phyloP scores from a whole-genome alignment of 2,329 filamentous ascomycete genomes.

The Cyphellophora europaea region DNA sequence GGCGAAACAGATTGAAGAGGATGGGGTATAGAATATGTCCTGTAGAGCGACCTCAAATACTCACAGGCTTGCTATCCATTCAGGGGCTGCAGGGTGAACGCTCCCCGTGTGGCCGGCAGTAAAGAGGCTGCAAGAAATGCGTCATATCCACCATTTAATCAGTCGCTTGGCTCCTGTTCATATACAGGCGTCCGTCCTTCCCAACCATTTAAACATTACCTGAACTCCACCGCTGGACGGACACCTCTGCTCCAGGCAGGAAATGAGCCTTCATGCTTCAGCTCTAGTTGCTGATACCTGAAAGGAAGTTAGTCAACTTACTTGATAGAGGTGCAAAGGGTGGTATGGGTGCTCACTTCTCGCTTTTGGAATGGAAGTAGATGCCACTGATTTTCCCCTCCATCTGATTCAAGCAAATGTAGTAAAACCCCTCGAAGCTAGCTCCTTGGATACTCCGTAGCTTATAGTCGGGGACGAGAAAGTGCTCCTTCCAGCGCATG shows the following conservation, averaged over 20 bases:
- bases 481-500: constrained; percentile 99
- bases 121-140: no score
- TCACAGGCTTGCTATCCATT: no score
- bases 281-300: constrained; percentile 85
- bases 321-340: constrained; percentile 19
- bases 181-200: no score
- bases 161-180: no score
- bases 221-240: constrained; percentile 77
- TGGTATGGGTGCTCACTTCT: no score
- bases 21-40: no score
- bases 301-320: constrained; percentile 16
- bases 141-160: no score
- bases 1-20: no score
- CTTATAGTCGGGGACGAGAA: constrained; percentile 88
- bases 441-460: constrained; percentile 86
- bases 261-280: constrained; percentile 76
- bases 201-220: no score
- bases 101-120: no score
- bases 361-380: constrained; percentile 96
- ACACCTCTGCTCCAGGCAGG: constrained; percentile 75
- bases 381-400: constrained; percentile 82
- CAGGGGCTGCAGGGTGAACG: no score
- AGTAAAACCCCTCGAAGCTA: constrained; percentile 98
- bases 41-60: no score
- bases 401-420: constrained; percentile 95